Evolutionary conservation across 805 yeast species (phyloP).

Genomic region (Kodamaea restingae): DNA sequence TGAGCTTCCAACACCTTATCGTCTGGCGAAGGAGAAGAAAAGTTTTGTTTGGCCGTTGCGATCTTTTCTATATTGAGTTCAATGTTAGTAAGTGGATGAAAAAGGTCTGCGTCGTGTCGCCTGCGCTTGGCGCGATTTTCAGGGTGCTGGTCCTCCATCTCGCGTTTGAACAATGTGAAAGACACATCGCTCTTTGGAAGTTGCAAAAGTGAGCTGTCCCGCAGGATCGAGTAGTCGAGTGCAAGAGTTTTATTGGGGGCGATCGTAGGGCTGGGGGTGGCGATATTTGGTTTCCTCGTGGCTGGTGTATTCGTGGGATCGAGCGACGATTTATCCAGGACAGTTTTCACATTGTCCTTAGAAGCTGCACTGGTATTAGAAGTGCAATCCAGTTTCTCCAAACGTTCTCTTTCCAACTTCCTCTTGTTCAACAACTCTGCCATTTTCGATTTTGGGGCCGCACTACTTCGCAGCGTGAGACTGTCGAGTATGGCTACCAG

Average conservation of each 20-base stretch:
- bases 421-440: slow-evolving; percentile 2
- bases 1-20: slow-evolving; percentile 64
- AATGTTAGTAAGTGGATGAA: slow-evolving; percentile 39
- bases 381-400: slow-evolving; percentile 3
- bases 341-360: neutral
- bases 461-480: neutral
- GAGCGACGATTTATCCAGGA: neutral
- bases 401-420: slow-evolving; percentile 1
- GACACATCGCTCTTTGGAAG: slow-evolving; percentile 6
- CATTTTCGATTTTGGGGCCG: neutral
- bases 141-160: slow-evolving; percentile 9
- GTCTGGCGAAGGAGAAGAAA: slow-evolving; percentile 77
- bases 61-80: slow-evolving; percentile 29
- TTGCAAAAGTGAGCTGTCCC: slow-evolving; percentile 6
- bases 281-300: too few relatives aligned
- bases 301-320: too few relatives aligned
- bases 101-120: slow-evolving; percentile 18
- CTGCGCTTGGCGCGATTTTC: slow-evolving; percentile 17
- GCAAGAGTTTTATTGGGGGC: too few relatives aligned
- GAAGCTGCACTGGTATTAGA: neutral
- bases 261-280: too few relatives aligned
- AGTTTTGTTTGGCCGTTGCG: slow-evolving; percentile 48
- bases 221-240: neutral
- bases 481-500: slow-evolving; percentile 4
- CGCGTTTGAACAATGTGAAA: slow-evolving; percentile 6